Evolutionary conservation across 2,329 filamentous ascomycete species (phyloP), one percentile per base, ranked within the genome.

Genomic region (Pyrenophora tritici-repentis): DNA sequence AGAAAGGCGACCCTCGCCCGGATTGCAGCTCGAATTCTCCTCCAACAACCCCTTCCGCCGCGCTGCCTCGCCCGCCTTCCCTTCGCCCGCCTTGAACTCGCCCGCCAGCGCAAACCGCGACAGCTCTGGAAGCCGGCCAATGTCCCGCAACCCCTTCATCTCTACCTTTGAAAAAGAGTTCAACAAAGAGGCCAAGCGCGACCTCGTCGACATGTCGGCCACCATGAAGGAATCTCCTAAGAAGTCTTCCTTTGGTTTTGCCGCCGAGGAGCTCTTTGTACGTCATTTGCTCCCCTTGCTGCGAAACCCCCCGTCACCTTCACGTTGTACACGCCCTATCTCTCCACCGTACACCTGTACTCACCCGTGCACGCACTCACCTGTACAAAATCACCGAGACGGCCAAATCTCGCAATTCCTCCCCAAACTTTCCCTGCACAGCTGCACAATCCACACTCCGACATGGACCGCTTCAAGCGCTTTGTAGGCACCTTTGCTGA

Each of bases 21-120:
- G 79, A 61, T 78, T 87, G 69, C 78, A 82, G 47, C 77, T 88
- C 72, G 87, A 86, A 74, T 83, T 91, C 50, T 75, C 77, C 67
- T 86, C 86, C 73, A 91, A 91, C 81, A 92, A 92, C 71, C 89
- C 89, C 56, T 92, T 83, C 70, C 86, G 88, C 78, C 90, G 87
- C 67, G 84, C 86, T 58, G 78, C 80, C 32, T 89, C 87, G 58
- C 86, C 77, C 52, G 66, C 59, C 38, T 51, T 68, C 49, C 62
- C 66, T 44, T 72, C 71, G 29, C 70, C 71, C 29, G 59, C 69
- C 45, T 53, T 74, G 59, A 67, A 67, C 49, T 69, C 67, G 31
- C 69, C 67, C 49, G 38, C 74, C 74, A 56, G 86, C 82, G 55
- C 52, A 45, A 47, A 62, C 50, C 63, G 61, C 54, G 59, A 56